Evolutionary conservation across 139 green algal genomes (phyloP), one percentile per base, ranked within the genome.

Genomic region (Chlorella sp.): DNA sequence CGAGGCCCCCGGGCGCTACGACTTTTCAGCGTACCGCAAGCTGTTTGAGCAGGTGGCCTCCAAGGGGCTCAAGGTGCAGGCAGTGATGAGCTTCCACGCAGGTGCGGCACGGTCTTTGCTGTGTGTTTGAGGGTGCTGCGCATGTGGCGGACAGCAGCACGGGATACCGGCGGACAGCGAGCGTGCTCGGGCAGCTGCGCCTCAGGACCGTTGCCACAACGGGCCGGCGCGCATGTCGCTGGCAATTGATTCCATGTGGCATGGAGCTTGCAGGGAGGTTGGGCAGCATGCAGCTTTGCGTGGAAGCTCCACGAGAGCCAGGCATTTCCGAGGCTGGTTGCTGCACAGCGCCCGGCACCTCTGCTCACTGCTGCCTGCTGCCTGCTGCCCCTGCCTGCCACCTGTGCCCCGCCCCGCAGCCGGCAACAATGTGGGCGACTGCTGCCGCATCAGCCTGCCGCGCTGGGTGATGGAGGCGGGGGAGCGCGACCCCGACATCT

Each of bases 381-480:
- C n/a, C 36, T n/a, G 19, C 39, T 36, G 19, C 77, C 77, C 37
- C 37, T 60, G 26, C 78, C 39, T 24, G 78, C 39, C 78, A 57
- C 15, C 30, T n/a, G 16, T 24, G 28, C 53, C 32, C n/a, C 40
- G 28, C n/a, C 48, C 53, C 11, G 71, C 85, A 81, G 97, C 97
- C 12, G 97, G 97, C 21, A 96, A 96, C 64, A 99, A 99, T 89
- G 96, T 96, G 53, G 97, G 97, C 26, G 96, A 99, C 92, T 99
- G 96, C 42, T 98, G 97, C 91, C 96, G 95, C 81, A 98, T 99
- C 73, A 93, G 96, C 30, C 93, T 99, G 90, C 98, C 98, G 0
- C 92, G 92, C n/a, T 99, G 98, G 98, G 96, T 99, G 42, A 84
- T 97, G 69, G 95, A 98, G n/a, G 95, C 97, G 34, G 97, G 96